Conservation (phyloP, 1,284 basidiomycete genomes). For the Fomitopsis betulina region DNA sequence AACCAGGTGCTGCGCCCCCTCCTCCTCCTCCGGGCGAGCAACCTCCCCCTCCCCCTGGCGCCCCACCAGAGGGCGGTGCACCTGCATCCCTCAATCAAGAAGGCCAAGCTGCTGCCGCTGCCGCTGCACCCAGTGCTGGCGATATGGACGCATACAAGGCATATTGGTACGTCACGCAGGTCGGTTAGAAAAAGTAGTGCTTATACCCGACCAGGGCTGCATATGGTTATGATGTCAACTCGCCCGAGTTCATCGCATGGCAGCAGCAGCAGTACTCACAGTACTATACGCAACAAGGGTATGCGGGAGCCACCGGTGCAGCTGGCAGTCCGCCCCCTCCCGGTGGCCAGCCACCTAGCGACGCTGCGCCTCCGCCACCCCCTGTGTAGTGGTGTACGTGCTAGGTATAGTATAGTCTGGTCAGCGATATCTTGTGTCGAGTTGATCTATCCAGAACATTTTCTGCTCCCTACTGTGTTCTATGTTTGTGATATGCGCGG, state of each 20-base stretch:
- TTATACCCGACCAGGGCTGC: constrained; percentile 54
- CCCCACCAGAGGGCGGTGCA: constrained; percentile 40
- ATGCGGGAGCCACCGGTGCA: constrained; percentile 15
- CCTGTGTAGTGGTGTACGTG: constrained; percentile 17
- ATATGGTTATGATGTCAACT: constrained; percentile 88
- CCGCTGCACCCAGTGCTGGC: constrained; percentile 44
- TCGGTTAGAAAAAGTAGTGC: too few species aligned
- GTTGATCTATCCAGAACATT: not conserved
- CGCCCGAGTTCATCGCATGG: constrained; percentile 78
- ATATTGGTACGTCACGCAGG: constrained; percentile 52
- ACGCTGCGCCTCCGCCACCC: constrained; percentile 29
- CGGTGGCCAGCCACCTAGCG: constrained; percentile 31
- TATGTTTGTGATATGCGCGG: not conserved
- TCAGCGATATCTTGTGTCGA: not conserved
- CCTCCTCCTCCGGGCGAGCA: constrained; percentile 60
- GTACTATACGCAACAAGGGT: constrained; percentile 54
- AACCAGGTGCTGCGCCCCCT: constrained; percentile 55
- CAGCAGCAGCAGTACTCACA: constrained; percentile 68
- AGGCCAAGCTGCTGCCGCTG: constrained; percentile 24
- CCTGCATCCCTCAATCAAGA: constrained; percentile 26
- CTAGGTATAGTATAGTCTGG: not conserved
- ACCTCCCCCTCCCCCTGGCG: constrained; percentile 42
- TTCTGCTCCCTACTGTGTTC: not conserved
- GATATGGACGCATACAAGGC: constrained; percentile 61
- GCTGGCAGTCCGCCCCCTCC: constrained; percentile 18